phyloP scores from a whole-genome alignment of 139 green algal genomes.

The Yamagishiella unicocca region DNA sequence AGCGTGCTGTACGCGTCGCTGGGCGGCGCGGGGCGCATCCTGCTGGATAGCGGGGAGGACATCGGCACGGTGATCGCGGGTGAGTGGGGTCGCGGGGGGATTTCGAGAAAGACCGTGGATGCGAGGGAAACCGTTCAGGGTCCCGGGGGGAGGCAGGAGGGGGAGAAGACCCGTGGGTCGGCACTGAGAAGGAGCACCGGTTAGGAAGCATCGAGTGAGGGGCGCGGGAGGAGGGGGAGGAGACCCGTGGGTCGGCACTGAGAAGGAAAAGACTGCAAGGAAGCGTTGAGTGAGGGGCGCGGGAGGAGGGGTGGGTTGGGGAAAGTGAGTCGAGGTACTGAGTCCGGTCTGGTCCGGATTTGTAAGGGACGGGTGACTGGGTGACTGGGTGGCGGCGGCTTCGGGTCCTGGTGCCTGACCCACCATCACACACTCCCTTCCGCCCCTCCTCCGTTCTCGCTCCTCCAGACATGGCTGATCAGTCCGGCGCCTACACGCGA shows the following conservation, averaged over 20 bases:
- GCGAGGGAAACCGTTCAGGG: no score
- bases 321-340: neutral
- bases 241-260: no score
- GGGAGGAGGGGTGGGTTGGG: neutral
- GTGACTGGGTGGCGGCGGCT: neutral
- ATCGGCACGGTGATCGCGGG: slow-evolving; percentile 69
- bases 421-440: neutral
- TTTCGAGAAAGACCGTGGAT: no score
- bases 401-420: neutral
- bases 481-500: slow-evolving; percentile 14
- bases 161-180: no score
- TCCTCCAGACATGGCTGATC: slow-evolving; percentile 34
- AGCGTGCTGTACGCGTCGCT: slow-evolving; percentile 79
- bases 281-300: no score
- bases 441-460: neutral
- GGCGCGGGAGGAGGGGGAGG: no score
- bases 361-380: neutral
- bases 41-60: slow-evolving; percentile 74
- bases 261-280: no score
- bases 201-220: no score
- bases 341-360: neutral
- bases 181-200: no score
- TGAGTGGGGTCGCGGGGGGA: slow-evolving; percentile 21
- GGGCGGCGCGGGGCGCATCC: slow-evolving; percentile 70
- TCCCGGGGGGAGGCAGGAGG: no score